Percentiles rank a stretch among this genome's conserved stretches.
These are phyloP conservation scores for Suhomyces taliae DNA, from an alignment of 1,139 yeast species.

Conservation along the genomic window DNA sequence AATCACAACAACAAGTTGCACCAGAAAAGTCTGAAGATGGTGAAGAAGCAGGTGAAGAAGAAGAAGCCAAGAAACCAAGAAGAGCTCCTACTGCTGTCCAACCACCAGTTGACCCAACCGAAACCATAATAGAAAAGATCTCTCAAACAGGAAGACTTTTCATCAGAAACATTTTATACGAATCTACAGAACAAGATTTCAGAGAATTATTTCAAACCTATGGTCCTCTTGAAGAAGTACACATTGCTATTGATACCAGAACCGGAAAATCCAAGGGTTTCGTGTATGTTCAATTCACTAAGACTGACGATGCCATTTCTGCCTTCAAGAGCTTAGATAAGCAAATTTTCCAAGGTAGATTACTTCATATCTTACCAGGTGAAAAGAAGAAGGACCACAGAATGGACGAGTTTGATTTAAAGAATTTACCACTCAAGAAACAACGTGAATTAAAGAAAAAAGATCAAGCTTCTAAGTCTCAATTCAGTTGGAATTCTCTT, in stretches of 20 bases:
- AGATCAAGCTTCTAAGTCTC: constrained; percentile 78
- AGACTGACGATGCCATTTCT: constrained; percentile 67
- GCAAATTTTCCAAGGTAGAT: constrained; percentile 90
- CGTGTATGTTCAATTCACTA: constrained; percentile 74
- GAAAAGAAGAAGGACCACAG: constrained; percentile 75
- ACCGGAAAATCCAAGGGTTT: constrained; percentile 92
- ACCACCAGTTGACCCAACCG: constrained; percentile 10
- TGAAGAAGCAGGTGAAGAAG: constrained; percentile 12
- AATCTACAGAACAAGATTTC: constrained; percentile 81
- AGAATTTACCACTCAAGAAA: constrained; percentile 87
- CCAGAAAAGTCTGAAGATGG: constrained; percentile 13
- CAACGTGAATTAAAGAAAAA: constrained; percentile 83
- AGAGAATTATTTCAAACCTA: constrained; percentile 52
- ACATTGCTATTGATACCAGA: constrained; percentile 86
- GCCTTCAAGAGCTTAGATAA: constrained; percentile 80
- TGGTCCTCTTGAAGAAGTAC: constrained; percentile 76
- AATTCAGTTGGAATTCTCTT: constrained; percentile 93
- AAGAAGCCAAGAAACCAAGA: constrained; percentile 17
- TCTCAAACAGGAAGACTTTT: constrained; percentile 78
- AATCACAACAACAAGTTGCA: background rate
- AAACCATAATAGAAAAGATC: constrained; percentile 43
- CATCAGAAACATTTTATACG: constrained; percentile 79
- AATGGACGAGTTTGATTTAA: constrained; percentile 85
- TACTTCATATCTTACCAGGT: constrained; percentile 86
- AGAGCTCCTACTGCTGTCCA: constrained; percentile 6